Base-by-base conservation (phyloP, 2,329 filamentous ascomycete species). In the Endothia cerciana region DNA sequence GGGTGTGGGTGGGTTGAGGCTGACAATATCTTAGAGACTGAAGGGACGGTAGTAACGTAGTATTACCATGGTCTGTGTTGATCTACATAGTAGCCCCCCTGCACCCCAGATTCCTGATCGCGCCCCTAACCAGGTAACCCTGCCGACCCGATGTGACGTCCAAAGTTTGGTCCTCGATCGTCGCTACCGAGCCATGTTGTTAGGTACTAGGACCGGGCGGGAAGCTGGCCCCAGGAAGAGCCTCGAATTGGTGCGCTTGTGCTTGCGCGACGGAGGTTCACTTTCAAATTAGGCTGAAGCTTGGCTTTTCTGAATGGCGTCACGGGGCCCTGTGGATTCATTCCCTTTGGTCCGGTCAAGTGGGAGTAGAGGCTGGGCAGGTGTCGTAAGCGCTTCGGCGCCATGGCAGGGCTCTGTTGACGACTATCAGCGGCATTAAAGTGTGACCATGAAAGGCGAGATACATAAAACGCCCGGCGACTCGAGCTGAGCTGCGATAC, bases 231-330 rank as follows among this genome's bases (percentile, higher is more conserved):
- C 13, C 4, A 28, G 4, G 11, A 30, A 49, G 17, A 28, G 47
- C 28, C 15, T 28, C 13, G 47, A 51, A 55, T 55, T 55, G 51
- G 51, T 55, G 51, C 51, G 51, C 51, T 55, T 55, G 51, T 19
- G 41, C 8, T 43, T 15, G 8, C 41, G 41, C 41, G 13, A 11
- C 15, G 41, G 41, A 43, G 13, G 41, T 11, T 19, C 41, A 43
- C 13, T 11, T 43, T 15, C n/a, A 11, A 11, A 15, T 43, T 43
- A 15, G 41, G 41, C 41, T 19, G 41, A 36, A 36, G 41, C 13
- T 43, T 15, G 19, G 13, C 15, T 19, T 8, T 15, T 15, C 41
- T 43, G 5, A n/a, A 13, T 10, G 33, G 33, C 33, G 10, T n/a
- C n/a, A n/a, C n/a, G n/a, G n/a, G n/a, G n/a, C n/a, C n/a, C n/a